These are phyloP conservation scores for Ceratocystis cubensis DNA, from an alignment of 2,329 filamentous ascomycete genomes.

Conservation along the genomic window DNA sequence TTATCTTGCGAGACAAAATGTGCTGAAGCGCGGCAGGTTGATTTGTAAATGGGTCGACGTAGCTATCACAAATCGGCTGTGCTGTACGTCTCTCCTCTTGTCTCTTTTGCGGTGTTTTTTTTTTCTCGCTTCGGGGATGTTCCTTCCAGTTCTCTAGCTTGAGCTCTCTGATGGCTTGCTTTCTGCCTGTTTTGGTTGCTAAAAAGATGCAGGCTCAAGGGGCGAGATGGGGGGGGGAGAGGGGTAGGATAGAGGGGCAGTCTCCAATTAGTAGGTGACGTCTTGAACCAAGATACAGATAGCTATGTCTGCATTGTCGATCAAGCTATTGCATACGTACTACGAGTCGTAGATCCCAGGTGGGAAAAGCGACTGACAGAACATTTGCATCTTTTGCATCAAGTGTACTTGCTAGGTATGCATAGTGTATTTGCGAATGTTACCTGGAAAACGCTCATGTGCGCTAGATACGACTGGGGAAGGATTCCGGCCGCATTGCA, in stretches of 20 bases:
- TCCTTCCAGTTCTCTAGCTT: not conserved
- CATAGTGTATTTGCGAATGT: not conserved
- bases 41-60: no score
- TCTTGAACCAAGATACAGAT: conserved; percentile 8
- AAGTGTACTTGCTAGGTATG: not conserved
- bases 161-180: not conserved
- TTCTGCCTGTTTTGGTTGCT: not conserved
- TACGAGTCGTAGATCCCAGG: not conserved
- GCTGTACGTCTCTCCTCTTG: not conserved
- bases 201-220: conserved; percentile 2
- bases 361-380: no score
- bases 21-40: not conserved
- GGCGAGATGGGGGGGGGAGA: not conserved
- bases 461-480: not conserved
- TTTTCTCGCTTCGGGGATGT: not conserved
- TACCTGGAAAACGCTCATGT: not conserved
- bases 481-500: not conserved
- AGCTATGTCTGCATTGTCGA: not conserved
- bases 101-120: not conserved
- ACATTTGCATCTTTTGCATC: not conserved
- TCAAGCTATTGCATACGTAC: conserved; percentile 4
- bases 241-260: not conserved
- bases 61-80: not conserved
- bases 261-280: not conserved
- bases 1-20: not conserved